Base-by-base conservation (phyloP, 768 basidiomycete genomes). In the Rickenella mellea region DNA sequence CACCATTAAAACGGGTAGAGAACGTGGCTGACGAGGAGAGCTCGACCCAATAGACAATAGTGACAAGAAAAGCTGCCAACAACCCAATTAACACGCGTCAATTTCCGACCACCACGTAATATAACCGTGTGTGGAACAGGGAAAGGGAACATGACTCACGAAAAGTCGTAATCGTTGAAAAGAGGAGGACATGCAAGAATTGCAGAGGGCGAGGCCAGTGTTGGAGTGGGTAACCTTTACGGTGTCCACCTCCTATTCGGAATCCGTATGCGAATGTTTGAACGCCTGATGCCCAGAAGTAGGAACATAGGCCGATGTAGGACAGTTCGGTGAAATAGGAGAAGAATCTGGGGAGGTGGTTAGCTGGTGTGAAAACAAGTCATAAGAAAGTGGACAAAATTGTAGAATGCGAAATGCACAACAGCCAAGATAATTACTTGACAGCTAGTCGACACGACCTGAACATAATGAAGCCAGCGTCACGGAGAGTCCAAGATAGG, bases 251-350 rank as follows among this genome's bases (percentile, higher is more conserved):
- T 37, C 48, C 45, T 5, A 53, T 43, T 0, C 47, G 30, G 27
- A 43, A 22, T 9, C 63, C 69, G 45, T 71, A 81, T 0, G 56
- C 52, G 4, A 68, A 27, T 0, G 75, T 76, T 41, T 83, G 80
- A 1, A 73, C 61, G 3, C 69, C 64, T 1, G 80, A 55, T 0
- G 77, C 78, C 55, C 68, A 77, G 55, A 76, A 75, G 57, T 83
- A 85, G 17, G 78, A 66, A 15, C 70, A 66, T 1, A 82, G 50
- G 0, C 83, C 83, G 27, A 74, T 72, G 44, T 74, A 80, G 0
- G 76, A 69, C 1, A 83, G 66, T 44, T 73, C 50, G 0, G 81
- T 83, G 55, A 83, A 83, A 59, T 76, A 83, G 6, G 73, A 71
- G 48, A 79, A 69, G 61, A 62, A 80, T 15, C 80, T 82, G 53